A percentile compares a stretch with the other conserved stretches of the same genome.
Evolutionary conservation across 805 yeast genomes (phyloP).

Genomic region (Metschnikowia chrysomelidarum): DNA sequence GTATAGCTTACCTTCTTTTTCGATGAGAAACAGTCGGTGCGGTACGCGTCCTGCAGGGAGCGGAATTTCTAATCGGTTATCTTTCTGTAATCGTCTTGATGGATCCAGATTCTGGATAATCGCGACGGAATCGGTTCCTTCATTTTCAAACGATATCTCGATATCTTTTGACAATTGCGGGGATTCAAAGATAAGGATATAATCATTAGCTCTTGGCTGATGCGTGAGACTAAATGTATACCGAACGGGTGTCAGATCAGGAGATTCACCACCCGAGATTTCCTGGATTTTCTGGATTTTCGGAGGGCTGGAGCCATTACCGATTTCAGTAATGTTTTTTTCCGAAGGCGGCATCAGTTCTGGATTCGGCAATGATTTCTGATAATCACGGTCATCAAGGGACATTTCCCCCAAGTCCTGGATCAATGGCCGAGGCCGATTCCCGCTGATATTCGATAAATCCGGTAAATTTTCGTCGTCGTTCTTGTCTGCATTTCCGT

Average conservation of each 20-base stretch:
- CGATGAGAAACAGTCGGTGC: constrained; percentile 12
- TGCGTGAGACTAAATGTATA: constrained; percentile 12
- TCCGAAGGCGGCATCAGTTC: too few species aligned
- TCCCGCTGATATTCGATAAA: constrained; percentile 27
- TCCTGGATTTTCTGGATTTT: too few species aligned
- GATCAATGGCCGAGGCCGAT: constrained; percentile 44
- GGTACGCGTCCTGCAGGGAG: constrained; percentile 11
- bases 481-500: constrained; percentile 8
- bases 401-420: constrained; percentile 48
- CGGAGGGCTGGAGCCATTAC: too few species aligned
- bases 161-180: constrained; percentile 17
- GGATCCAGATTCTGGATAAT: constrained; percentile 16
- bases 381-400: too few species aligned
- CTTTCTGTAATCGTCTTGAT: constrained; percentile 7
- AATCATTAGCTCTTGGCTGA: constrained; percentile 2
- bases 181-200: constrained; percentile 19
- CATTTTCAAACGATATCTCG: constrained; percentile 9
- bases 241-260: not conserved
- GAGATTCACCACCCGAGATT: too few species aligned
- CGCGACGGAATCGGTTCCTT: constrained; percentile 2
- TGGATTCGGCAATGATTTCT: too few species aligned
- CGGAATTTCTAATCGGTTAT: constrained; percentile 10
- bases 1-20: constrained; percentile 11
- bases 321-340: too few species aligned
- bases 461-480: constrained; percentile 26